Base-by-base conservation (phyloP, 139 green algal genomes). In the Chlorella vulgaris region DNA sequence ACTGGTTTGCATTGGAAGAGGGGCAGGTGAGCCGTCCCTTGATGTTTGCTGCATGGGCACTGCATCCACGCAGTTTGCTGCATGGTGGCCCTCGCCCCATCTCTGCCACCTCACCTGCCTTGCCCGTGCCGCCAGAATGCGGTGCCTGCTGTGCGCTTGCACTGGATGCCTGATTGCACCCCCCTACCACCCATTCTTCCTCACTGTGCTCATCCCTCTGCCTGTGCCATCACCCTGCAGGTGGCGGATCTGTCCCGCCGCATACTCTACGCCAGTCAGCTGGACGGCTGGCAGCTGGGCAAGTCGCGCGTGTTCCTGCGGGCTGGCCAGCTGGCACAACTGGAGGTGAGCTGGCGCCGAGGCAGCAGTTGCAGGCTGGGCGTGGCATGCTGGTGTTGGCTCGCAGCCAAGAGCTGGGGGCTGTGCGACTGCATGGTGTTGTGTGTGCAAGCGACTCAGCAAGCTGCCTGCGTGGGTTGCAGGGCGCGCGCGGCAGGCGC, bases 251-350 rank as follows among this genome's bases (percentile, higher is more conserved):
- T 89, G 36, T 63, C 43, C 1, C 71, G 73, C 31, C 70, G 58
- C 19, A 60, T 92, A 35, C 83, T 92, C 60, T 74, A 81, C 66
- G 81, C 63, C 28, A 66, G 63, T 29, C 40, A 61, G 35, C 40
- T 92, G 35, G 68, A 83, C 24, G 86, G 84, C 22, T 95, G 86
- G 84, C 91, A 97, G 86, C 87, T 97, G 28, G 93, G 93, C 39
- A 88, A 88, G 78, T 93, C 88, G 15, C 91, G 93, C 65, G 91
- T 96, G 2, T 97, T 97, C 74, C 82, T 97, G 50, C 86, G 89
- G 18, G 84, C 84, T 5, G 89, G 89, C 36, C 89, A 92, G 81
- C 86, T 91, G 33, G 89, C 87, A 0, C 77, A 86, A 58, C 84
- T 93, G 47, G 89, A 93, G 82, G 85, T 88, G 58, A 21, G 76